A percentile compares a stretch with the other conserved stretches of the same genome.
These are phyloP conservation scores for Teratosphaeria zuluensis DNA, from an alignment of 2,329 filamentous ascomycete species.

Conservation along the genomic window DNA sequence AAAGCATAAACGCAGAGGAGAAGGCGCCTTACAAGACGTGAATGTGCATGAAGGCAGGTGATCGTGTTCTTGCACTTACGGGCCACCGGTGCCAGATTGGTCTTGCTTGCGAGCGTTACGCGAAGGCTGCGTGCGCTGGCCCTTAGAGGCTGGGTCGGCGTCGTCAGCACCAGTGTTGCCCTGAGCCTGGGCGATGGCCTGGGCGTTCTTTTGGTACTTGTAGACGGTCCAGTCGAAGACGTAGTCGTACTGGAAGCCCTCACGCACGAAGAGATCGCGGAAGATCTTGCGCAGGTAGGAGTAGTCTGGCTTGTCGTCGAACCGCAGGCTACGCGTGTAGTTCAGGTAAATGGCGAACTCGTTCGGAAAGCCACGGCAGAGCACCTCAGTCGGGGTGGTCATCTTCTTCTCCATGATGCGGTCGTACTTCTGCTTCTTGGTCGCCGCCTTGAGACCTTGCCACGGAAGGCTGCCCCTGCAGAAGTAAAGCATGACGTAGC, in stretches of 20 bases:
- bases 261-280: conserved; percentile 96
- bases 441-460: conserved; percentile 97
- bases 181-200: conserved; percentile 76
- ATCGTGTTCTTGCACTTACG: conserved; percentile 51
- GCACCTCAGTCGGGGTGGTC: conserved; percentile 96
- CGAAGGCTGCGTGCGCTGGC: conserved; percentile 50
- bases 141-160: conserved; percentile 59
- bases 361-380: conserved; percentile 98
- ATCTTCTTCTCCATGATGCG: conserved; percentile 99
- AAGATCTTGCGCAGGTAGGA: conserved; percentile 99
- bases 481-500: conserved; percentile 99
- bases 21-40: conserved; percentile 69
- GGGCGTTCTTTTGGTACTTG: conserved; percentile 99
- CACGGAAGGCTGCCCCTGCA: conserved; percentile 97
- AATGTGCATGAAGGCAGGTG: conserved; percentile 20
- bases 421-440: conserved; percentile 99
- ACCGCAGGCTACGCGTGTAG: conserved; percentile 96
- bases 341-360: conserved; percentile 99
- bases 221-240: conserved; percentile 99
- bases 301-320: conserved; percentile 99
- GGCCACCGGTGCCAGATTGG: conserved; percentile 50
- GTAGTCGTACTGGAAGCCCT: conserved; percentile 99
- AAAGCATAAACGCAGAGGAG: conserved; percentile 60
- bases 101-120: conserved; percentile 44
- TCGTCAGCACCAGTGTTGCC: conserved; percentile 55